These are phyloP conservation scores for Tetracladium marchalianum DNA, from an alignment of 495 filamentous ascomycete genomes.

Conservation along the genomic window DNA sequence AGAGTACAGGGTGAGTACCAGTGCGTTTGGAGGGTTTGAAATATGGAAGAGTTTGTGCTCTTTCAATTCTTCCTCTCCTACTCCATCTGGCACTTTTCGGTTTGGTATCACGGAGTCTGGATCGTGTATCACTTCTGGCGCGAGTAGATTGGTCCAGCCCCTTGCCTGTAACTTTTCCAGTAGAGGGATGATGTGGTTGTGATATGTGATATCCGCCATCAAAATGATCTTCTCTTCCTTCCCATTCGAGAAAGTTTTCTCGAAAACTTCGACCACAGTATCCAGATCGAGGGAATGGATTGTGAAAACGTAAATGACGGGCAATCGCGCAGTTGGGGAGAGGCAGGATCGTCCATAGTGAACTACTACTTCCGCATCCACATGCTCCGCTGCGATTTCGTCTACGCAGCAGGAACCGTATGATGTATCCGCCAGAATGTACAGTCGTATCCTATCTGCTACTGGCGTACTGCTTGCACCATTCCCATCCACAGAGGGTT, in stretches of 20 bases:
- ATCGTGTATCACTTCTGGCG: slow-evolving; percentile 64
- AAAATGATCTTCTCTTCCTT: slow-evolving; percentile 57
- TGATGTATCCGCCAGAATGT: slow-evolving; percentile 89
- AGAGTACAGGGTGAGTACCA: slow-evolving; percentile 80
- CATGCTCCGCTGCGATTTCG: slow-evolving; percentile 93
- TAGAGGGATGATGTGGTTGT: slow-evolving; percentile 53
- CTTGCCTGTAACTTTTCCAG: slow-evolving; percentile 34
- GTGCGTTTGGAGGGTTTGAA: slow-evolving; percentile 69
- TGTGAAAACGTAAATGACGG: slow-evolving; percentile 91
- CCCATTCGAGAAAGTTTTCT: slow-evolving; percentile 56
- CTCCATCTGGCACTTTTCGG: slow-evolving; percentile 34
- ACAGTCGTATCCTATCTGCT: slow-evolving; percentile 43
- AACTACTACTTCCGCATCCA: slow-evolving; percentile 80
- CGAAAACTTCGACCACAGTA: slow-evolving; percentile 50
- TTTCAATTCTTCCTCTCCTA: slow-evolving; percentile 38
- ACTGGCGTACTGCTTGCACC: neutral
- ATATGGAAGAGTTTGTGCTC: slow-evolving; percentile 85
- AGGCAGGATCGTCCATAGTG: slow-evolving; percentile 93
- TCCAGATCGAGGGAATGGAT: slow-evolving; percentile 50
- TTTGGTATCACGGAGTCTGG: slow-evolving; percentile 82
- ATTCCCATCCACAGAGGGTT: slow-evolving; percentile 3
- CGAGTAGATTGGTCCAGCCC: slow-evolving; percentile 62
- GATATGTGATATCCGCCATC: slow-evolving; percentile 84
- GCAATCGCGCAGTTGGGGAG: slow-evolving; percentile 78
- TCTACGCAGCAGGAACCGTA: slow-evolving; percentile 97